A percentile compares a stretch with the other conserved stretches of the same genome.
Evolutionary conservation across 2,329 filamentous ascomycete species (phyloP).

Genomic region (Lecanicillium sp.): DNA sequence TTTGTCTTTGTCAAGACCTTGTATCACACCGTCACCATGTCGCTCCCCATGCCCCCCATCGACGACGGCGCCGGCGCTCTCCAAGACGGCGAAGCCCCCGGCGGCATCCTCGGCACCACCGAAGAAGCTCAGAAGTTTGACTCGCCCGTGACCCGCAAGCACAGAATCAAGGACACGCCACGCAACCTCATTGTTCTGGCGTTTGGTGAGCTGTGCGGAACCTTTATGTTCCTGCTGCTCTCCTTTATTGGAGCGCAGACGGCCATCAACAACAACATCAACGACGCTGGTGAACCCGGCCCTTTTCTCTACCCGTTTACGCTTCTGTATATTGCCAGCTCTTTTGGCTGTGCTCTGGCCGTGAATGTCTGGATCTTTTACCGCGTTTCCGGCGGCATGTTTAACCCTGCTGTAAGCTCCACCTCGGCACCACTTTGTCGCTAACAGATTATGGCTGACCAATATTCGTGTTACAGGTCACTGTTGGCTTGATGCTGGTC

Average conservation of each 20-base stretch:
- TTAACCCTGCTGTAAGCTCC: conserved; percentile 40
- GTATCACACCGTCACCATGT: too few relatives aligned
- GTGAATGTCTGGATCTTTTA: conserved; percentile 52
- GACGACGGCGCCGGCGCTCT: too few relatives aligned
- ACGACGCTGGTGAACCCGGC: conserved; percentile 16
- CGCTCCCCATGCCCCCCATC: too few relatives aligned
- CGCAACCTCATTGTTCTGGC: conserved; percentile 32
- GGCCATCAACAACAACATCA: conserved; percentile 25
- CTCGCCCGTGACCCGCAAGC: too few relatives aligned
- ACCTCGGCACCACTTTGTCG: neutral
- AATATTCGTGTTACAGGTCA: conserved; percentile 33
- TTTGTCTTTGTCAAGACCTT: too few relatives aligned
- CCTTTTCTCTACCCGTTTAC: conserved; percentile 23
- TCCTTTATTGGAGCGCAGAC: conserved; percentile 32
- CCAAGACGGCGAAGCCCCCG: too few relatives aligned
- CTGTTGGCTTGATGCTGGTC: conserved; percentile 51
- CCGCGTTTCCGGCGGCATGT: conserved; percentile 43
- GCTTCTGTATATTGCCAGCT: conserved; percentile 41
- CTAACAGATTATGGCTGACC: neutral
- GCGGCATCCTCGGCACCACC: too few relatives aligned
- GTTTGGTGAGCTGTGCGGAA: conserved; percentile 43
- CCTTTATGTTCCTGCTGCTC: conserved; percentile 44
- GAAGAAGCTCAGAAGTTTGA: too few relatives aligned
- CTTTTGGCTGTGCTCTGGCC: conserved; percentile 42
- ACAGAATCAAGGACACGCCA: neutral